Conservation (phyloP, 129 eudicot species). For the Saposhnikovia divaricata region DNA sequence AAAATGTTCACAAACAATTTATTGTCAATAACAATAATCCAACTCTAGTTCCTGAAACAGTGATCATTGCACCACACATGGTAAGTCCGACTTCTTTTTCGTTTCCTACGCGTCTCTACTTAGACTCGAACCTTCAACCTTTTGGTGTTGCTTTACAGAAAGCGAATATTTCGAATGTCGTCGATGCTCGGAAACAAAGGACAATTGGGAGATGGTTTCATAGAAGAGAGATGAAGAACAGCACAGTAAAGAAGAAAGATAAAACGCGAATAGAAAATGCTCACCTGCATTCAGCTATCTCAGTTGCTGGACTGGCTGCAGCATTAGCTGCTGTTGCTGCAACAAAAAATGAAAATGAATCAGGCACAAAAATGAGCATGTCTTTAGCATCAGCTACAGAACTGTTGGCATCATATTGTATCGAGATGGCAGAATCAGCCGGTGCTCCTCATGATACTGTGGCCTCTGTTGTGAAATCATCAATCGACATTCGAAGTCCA, state of each 20-base stretch:
- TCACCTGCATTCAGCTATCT: slow-evolving; percentile 54
- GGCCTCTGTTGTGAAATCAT: slow-evolving; percentile 58
- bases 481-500: slow-evolving; percentile 44
- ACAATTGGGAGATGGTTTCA: slow-evolving; percentile 55
- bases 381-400: slow-evolving; percentile 78
- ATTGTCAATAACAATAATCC: slow-evolving; percentile 16
- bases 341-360: slow-evolving; percentile 22
- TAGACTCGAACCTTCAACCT: background rate
- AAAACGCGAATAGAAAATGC: slow-evolving; percentile 61
- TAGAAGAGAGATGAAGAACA: slow-evolving; percentile 18
- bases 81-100: slow-evolving; percentile 27
- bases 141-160: slow-evolving; percentile 23
- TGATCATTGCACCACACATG: slow-evolving; percentile 23
- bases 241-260: slow-evolving; percentile 51
- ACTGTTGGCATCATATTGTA: slow-evolving; percentile 72
- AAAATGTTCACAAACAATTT: slow-evolving; percentile 25
- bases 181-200: slow-evolving; percentile 15
- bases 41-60: slow-evolving; percentile 31
- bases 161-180: slow-evolving; percentile 15
- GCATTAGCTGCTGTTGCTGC: slow-evolving; percentile 68
- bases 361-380: slow-evolving; percentile 47
- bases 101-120: background rate
- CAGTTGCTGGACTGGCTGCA: slow-evolving; percentile 77
- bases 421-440: slow-evolving; percentile 72
- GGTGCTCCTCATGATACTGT: slow-evolving; percentile 58